These are phyloP conservation scores for Aspergillus proliferans DNA, from an alignment of 2,329 filamentous ascomycete genomes.

Conservation along the genomic window DNA sequence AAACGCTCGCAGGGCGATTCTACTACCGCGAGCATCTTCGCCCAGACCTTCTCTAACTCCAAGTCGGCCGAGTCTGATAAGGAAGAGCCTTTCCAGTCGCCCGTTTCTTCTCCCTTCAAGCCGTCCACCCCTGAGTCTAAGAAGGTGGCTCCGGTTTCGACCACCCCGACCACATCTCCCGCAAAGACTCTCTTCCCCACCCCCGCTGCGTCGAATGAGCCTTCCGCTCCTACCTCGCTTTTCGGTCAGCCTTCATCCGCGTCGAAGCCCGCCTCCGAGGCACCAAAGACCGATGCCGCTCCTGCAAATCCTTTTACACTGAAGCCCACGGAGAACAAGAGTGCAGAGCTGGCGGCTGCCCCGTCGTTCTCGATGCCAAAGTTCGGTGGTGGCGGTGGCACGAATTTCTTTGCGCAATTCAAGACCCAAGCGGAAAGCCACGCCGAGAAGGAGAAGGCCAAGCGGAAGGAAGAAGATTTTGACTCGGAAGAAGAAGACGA, in stretches of 20 bases:
- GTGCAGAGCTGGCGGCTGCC: constrained; percentile 5
- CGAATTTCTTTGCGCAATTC: constrained; percentile 40
- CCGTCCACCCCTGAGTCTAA: constrained; percentile 14
- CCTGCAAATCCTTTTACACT: constrained; percentile 15
- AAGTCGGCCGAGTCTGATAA: constrained; percentile 11
- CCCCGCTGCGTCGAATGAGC: constrained; percentile 6
- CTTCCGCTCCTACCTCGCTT: constrained; percentile 3
- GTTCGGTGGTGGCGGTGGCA: constrained; percentile 22
- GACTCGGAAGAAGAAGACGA: constrained; percentile 49
- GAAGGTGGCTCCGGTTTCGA: constrained; percentile 14
- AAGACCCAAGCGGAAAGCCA: constrained; percentile 32
- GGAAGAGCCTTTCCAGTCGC: constrained; percentile 5
- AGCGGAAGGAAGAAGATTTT: constrained; percentile 46
- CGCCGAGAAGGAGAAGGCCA: constrained; percentile 40
- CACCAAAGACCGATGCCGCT: constrained; percentile 3
- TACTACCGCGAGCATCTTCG: constrained; percentile 25
- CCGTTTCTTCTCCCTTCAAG: constrained; percentile 6
- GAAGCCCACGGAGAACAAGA: constrained; percentile 10
- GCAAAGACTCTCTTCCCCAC: constrained; percentile 16
- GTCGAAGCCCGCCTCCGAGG: constrained; percentile 8
- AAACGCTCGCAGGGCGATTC: constrained; percentile 20
- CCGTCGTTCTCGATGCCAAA: constrained; percentile 24
- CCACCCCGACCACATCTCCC: constrained; percentile 16
- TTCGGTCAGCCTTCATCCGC: constrained; percentile 6
- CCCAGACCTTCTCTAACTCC: constrained; percentile 22